These are phyloP conservation scores for Septoria petroselini DNA, from an alignment of 2,329 filamentous ascomycete genomes.

Conservation along the genomic window DNA sequence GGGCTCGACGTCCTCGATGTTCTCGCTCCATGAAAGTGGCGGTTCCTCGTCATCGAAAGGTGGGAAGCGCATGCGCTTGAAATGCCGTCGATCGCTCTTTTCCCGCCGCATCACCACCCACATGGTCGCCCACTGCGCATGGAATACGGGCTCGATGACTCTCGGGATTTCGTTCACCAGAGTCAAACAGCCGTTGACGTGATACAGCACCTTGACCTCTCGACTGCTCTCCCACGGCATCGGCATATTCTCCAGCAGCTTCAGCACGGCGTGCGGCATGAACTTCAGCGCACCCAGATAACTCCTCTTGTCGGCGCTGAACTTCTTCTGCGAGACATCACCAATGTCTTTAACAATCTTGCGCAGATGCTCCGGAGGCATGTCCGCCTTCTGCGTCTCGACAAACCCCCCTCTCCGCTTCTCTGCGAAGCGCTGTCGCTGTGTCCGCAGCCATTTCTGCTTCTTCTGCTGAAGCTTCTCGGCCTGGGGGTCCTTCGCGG, in stretches of 20 bases:
- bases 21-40: slow-evolving; percentile 95
- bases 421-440: slow-evolving; percentile 91
- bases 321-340: slow-evolving; percentile 98
- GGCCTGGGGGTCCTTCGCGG: slow-evolving; percentile 74
- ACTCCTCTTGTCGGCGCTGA: slow-evolving; percentile 96
- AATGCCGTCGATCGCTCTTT: slow-evolving; percentile 91
- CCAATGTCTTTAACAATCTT: slow-evolving; percentile 99
- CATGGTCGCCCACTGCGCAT: slow-evolving; percentile 99
- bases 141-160: slow-evolving; percentile 96
- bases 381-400: slow-evolving; percentile 96
- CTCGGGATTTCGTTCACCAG: slow-evolving; percentile 94
- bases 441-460: slow-evolving; percentile 92
- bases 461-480: slow-evolving; percentile 99
- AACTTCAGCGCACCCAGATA: slow-evolving; percentile 97
- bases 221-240: slow-evolving; percentile 98
- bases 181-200: slow-evolving; percentile 95
- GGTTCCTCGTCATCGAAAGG: slow-evolving; percentile 99
- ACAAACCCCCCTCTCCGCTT: slow-evolving; percentile 96
- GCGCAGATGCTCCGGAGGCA: slow-evolving; percentile 95
- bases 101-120: slow-evolving; percentile 98
- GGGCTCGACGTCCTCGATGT: slow-evolving; percentile 97
- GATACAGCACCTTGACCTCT: slow-evolving; percentile 96
- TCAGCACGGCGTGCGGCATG: slow-evolving; percentile 97
- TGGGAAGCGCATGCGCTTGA: slow-evolving; percentile 98
- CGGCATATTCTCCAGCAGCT: slow-evolving; percentile 97